These are phyloP conservation scores for Boletus pseudo-olivaceus DNA, from an alignment of 768 basidiomycete species.

Conservation along the genomic window DNA sequence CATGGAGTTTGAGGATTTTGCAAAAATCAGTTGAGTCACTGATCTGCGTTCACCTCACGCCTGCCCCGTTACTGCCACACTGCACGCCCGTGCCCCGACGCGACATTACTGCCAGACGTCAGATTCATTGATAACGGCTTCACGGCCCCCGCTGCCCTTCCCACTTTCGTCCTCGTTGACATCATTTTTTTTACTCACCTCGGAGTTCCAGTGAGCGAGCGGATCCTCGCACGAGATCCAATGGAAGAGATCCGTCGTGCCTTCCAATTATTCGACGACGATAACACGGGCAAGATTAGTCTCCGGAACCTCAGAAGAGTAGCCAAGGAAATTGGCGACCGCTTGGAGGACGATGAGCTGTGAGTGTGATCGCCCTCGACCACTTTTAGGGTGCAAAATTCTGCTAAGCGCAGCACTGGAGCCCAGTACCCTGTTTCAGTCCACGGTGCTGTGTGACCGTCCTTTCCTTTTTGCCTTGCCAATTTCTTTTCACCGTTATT, in stretches of 20 bases:
- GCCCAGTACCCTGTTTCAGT: constrained; percentile 30
- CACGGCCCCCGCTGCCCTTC: not conserved
- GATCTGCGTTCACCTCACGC: not conserved
- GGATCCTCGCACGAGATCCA: constrained; percentile 90
- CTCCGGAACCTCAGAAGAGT: constrained; percentile 88
- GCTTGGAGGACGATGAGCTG: constrained; percentile 95
- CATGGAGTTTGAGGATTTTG: constrained; percentile 93
- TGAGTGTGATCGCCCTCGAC: constrained; percentile 43
- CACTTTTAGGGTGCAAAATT: constrained; percentile 15
- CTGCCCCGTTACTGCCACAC: not conserved
- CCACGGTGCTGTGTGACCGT: constrained; percentile 18
- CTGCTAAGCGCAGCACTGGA: constrained; percentile 22
- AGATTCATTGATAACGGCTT: not conserved
- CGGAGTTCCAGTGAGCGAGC: constrained; percentile 75
- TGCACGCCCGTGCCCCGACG: not conserved
- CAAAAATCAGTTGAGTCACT: constrained; percentile 79
- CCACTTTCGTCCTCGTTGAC: not conserved
- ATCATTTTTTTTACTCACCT: constrained; percentile 12
- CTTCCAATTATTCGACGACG: constrained; percentile 96
- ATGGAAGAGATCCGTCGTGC: constrained; percentile 95
- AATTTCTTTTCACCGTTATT: constrained; percentile 26
- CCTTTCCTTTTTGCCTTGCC: constrained; percentile 12
- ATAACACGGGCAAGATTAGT: constrained; percentile 91
- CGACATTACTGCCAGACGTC: not conserved
- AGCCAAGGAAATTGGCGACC: constrained; percentile 95